phyloP scores from a whole-genome alignment of 768 basidiomycete species.

The Xanthoconium purpureum region DNA sequence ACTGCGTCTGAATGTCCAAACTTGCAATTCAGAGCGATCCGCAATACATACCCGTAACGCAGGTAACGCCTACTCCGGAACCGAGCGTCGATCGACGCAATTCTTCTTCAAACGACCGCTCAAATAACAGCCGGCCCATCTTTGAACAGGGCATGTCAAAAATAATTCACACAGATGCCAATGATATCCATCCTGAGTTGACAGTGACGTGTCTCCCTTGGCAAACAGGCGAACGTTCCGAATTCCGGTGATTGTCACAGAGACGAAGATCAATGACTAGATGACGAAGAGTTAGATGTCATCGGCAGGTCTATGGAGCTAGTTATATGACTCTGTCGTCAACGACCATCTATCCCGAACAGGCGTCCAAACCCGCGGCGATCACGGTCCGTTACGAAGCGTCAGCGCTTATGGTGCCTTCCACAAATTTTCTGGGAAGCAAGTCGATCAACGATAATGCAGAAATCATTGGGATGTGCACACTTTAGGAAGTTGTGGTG shows the following conservation, averaged over 20 bases:
- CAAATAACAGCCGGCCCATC: too few species aligned
- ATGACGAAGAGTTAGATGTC: neutral
- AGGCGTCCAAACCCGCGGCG: neutral
- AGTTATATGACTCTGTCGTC: neutral
- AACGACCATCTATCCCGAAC: neutral
- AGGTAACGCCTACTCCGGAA: neutral
- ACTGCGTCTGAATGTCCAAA: neutral
- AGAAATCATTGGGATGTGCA: neutral
- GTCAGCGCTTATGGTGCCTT: neutral
- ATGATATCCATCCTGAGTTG: neutral
- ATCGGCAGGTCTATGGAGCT: neutral
- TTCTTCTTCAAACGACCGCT: neutral
- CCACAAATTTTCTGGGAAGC: neutral
- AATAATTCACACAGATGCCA: neutral
- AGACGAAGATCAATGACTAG: neutral
- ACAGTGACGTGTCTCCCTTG: neutral
- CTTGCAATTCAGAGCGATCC: neutral
- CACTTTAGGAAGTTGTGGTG: neutral
- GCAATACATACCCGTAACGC: neutral
- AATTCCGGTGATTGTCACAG: neutral
- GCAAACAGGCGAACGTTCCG: neutral
- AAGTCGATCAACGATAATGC: neutral
- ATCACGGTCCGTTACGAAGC: neutral
- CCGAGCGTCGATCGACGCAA: neutral
- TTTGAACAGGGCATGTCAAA: too few species aligned